A percentile compares a stretch with the other conserved stretches of the same genome.
phyloP scores from a whole-genome alignment of 768 basidiomycete genomes.

The Suillus decipiens region DNA sequence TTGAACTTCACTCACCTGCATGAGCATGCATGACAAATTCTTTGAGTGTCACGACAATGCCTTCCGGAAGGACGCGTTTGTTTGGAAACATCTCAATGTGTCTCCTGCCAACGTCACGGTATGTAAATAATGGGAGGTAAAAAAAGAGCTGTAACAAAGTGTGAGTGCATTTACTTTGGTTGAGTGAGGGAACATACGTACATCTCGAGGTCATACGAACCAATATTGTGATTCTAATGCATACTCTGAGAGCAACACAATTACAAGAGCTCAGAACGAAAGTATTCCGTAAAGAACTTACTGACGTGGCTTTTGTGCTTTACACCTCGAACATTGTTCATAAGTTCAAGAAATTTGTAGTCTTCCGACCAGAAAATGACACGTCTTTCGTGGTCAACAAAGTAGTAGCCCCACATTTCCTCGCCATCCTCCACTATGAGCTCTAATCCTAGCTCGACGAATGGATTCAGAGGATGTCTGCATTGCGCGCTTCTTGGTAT shows the following conservation, averaged over 20 bases:
- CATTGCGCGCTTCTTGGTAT: not conserved
- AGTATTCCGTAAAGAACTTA: slow-evolving; percentile 25
- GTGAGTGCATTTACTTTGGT: not conserved
- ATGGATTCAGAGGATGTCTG: not conserved
- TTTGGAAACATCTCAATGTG: slow-evolving; percentile 14
- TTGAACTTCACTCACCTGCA: slow-evolving; percentile 7
- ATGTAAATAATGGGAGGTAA: not conserved
- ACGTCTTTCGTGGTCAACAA: slow-evolving; percentile 42
- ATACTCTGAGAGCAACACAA: slow-evolving; percentile 14
- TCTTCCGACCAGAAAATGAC: slow-evolving; percentile 51
- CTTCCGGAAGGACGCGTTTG: slow-evolving; percentile 22
- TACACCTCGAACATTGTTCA: slow-evolving; percentile 40
- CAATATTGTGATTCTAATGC: slow-evolving; percentile 32
- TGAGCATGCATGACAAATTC: slow-evolving; percentile 11
- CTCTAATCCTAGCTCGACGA: slow-evolving; percentile 13
- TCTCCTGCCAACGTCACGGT: not conserved
- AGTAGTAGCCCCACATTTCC: slow-evolving; percentile 40
- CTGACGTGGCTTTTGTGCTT: slow-evolving; percentile 41
- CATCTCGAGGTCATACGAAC: slow-evolving; percentile 12
- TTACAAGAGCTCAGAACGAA: not conserved
- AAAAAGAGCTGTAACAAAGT: not conserved
- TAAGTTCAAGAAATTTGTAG: slow-evolving; percentile 32
- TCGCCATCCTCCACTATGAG: not conserved
- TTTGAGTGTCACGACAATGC: slow-evolving; percentile 9
- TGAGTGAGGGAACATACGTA: not conserved